Conservation (phyloP, 352 stramenopile genomes). For the Phytophthora citrophthora region DNA sequence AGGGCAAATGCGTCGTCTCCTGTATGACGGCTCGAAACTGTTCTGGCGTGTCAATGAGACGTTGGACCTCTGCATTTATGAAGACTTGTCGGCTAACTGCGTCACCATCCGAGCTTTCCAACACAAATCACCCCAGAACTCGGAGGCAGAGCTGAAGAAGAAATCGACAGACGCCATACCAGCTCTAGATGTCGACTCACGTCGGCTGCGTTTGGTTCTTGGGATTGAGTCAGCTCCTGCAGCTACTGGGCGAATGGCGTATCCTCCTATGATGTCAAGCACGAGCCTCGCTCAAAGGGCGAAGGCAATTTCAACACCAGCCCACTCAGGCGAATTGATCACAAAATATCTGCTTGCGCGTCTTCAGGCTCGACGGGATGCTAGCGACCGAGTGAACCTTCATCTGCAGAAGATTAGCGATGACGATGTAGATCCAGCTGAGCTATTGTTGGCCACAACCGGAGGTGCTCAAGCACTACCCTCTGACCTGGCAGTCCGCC, state of each 20-base stretch:
- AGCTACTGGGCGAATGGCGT: constrained; percentile 22
- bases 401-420: constrained; percentile 76
- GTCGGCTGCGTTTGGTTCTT: constrained; percentile 50
- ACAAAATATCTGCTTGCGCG: constrained; percentile 79
- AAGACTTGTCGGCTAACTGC: constrained; percentile 70
- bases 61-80: constrained; percentile 84
- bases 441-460: constrained; percentile 38
- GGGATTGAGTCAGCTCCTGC: constrained; percentile 31
- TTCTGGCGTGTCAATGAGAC: constrained; percentile 91
- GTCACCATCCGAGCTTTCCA: constrained; percentile 73
- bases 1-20: constrained; percentile 52
- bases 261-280: constrained; percentile 15
- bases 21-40: constrained; percentile 88
- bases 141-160: constrained; percentile 14
- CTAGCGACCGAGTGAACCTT: constrained; percentile 49
- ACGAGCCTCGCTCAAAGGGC: constrained; percentile 10
- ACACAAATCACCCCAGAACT: constrained; percentile 39
- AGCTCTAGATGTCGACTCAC: constrained; percentile 65
- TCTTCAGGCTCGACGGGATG: constrained; percentile 67
- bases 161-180: constrained; percentile 39
- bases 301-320: constrained; percentile 13
- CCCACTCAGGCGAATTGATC: constrained; percentile 46
- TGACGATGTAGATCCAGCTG: constrained; percentile 60
- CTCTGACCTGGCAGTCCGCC: constrained; percentile 61
- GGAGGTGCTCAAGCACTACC: constrained; percentile 30